These are phyloP conservation scores for Rutstroemia sp. DNA, from an alignment of 2,329 filamentous ascomycete genomes.

Conservation along the genomic window DNA sequence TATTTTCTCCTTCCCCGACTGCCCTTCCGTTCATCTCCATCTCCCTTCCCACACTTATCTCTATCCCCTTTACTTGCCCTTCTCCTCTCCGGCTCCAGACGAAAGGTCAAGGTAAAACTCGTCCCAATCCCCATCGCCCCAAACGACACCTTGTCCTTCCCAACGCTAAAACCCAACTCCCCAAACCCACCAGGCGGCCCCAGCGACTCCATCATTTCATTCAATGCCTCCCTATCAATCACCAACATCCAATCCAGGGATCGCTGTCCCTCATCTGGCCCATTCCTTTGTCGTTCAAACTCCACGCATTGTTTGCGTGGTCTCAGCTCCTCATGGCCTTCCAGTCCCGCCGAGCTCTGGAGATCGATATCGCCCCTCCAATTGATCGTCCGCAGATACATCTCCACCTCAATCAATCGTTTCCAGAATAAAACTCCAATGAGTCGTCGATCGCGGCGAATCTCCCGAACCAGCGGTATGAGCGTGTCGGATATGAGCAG, in stretches of 20 bases:
- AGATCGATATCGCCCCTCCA: not conserved
- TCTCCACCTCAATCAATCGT: not conserved
- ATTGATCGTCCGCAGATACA: not conserved
- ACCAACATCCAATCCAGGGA: constrained; percentile 12
- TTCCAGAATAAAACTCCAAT: not conserved
- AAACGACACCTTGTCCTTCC: constrained; percentile 10
- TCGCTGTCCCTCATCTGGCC: constrained; percentile 4
- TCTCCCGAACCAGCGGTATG: not conserved
- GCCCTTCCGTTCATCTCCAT: not conserved
- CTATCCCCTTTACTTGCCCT: not conserved
- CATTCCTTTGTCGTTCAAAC: not conserved
- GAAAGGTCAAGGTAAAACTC: constrained; percentile 6
- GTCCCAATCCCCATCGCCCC: constrained; percentile 14
- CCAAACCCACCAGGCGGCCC: constrained; percentile 17
- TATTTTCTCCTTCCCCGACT: too few species aligned
- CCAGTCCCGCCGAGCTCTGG: not conserved
- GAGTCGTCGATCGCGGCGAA: not conserved
- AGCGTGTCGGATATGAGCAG: not conserved
- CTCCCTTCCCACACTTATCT: not conserved
- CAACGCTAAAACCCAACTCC: constrained; percentile 14
- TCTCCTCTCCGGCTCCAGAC: not conserved
- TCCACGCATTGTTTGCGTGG: not conserved
- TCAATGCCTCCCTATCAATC: constrained; percentile 11
- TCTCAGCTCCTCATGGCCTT: not conserved
- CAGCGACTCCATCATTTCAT: constrained; percentile 16